phyloP scores from a whole-genome alignment of 164 flowering plant genomes.

The Chloranthus sessilifolius region DNA sequence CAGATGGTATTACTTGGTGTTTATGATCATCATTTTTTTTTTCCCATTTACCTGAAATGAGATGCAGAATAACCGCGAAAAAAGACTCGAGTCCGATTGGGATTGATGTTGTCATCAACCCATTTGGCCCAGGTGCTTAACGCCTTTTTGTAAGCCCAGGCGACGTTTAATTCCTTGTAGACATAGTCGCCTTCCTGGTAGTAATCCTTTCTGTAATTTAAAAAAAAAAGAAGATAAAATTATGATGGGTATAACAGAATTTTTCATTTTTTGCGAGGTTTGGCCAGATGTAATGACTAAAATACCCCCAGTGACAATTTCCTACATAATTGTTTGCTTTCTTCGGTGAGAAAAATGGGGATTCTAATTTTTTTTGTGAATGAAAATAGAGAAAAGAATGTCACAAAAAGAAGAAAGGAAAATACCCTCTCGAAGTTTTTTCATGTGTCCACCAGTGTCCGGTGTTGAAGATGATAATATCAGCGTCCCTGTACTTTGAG shows the following conservation, averaged over 20 bases:
- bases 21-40: too few relatives aligned
- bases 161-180: slow-evolving; percentile 6
- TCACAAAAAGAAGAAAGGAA: too few relatives aligned
- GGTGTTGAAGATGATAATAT: slow-evolving; percentile 43
- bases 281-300: too few relatives aligned
- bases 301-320: too few relatives aligned
- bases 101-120: slow-evolving; percentile 40
- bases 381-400: too few relatives aligned
- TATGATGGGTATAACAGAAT: too few relatives aligned
- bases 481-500: slow-evolving; percentile 34
- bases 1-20: too few relatives aligned
- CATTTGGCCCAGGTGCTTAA: slow-evolving; percentile 55
- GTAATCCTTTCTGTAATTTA: slow-evolving; percentile 9
- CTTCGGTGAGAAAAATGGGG: too few relatives aligned
- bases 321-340: too few relatives aligned
- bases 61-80: slow-evolving; percentile 48
- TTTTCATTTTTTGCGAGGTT: too few relatives aligned
- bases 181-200: slow-evolving; percentile 12
- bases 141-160: slow-evolving; percentile 46
- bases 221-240: not conserved
- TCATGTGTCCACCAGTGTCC: slow-evolving; percentile 71
- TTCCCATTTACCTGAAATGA: slow-evolving; percentile 46
- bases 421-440: slow-evolving; percentile 48
- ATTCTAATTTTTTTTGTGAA: too few relatives aligned
- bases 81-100: slow-evolving; percentile 27